Percentiles rank a stretch among this genome's conserved stretches.
phyloP scores from a whole-genome alignment of 148 eudicot species.

The Cornus kousa region DNA sequence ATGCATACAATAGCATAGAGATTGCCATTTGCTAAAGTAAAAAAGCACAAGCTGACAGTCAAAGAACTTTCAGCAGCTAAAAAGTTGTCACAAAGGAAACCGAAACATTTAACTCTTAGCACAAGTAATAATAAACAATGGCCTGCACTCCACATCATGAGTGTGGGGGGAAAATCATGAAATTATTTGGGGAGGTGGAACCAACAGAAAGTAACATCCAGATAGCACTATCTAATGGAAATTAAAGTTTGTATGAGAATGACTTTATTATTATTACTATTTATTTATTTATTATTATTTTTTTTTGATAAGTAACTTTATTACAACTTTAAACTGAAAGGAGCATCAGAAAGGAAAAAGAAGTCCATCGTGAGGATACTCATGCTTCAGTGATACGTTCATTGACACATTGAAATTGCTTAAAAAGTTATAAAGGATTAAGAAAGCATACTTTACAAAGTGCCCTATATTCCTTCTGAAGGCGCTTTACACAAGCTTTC shows the following conservation, averaged over 20 bases:
- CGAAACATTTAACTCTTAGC: not conserved
- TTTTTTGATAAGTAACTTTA: too few relatives aligned
- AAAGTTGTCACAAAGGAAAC: too few relatives aligned
- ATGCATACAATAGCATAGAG: not conserved
- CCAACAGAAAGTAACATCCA: not conserved
- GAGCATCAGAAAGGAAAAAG: not conserved
- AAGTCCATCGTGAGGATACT: not conserved
- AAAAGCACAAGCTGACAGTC: too few relatives aligned
- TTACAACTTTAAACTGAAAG: too few relatives aligned
- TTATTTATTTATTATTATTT: too few relatives aligned
- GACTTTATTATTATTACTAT: too few relatives aligned
- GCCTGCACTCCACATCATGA: not conserved
- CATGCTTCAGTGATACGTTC: not conserved
- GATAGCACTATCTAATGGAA: not conserved
- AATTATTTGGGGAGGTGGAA: not conserved
- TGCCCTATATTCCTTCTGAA: conserved; percentile 76
- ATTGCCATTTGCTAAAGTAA: too few relatives aligned
- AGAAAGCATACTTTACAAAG: conserved; percentile 58
- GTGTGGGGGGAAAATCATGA: not conserved
- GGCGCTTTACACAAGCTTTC: conserved; percentile 78
- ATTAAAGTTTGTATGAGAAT: not conserved
- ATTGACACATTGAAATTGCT: not conserved
- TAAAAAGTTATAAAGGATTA: not conserved
- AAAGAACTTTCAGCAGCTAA: too few relatives aligned
- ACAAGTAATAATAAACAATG: not conserved